Evolutionary conservation across 2,329 filamentous ascomycete species (phyloP), one percentile per base, ranked within the genome.

Genomic region (Fusarium sp.): DNA sequence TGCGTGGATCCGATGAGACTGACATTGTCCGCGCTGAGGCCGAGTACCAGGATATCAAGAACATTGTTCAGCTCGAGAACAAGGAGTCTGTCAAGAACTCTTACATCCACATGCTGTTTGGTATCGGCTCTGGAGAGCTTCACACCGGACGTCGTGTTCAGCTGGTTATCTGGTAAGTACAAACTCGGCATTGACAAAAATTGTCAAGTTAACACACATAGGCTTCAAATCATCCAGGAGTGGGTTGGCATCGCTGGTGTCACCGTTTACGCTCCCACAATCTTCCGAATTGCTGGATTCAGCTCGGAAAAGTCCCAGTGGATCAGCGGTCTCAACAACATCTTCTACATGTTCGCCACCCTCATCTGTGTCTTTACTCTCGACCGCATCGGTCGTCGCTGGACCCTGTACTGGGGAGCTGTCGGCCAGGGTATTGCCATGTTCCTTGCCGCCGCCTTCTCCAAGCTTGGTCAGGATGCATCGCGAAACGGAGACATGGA

Each of bases 341-440:
- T 87, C 49, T 84, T 85, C 42, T 87, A 86, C 73, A 86, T 90
- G 88, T 89, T 93, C 62, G 87, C 89, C 1, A 93, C 92, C 0
- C 83, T 93, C 12, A 87, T 93, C 63, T 92, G 90, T 65, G 91
- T 93, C 59, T 93, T 93, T 75, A 93, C 91, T 0, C 83, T 93
- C 0, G 92, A 93, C 75, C 86, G 88, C 0, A 92, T 94, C 62
- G 92, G 92, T 7, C 87, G 92, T 12, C 87, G 92, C 16, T 91
- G 90, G 89, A 93, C 91, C 0, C 81, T 93, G 1, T 93, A 91
- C 77, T 93, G 91, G 91, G 92, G 92, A 1, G 87, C 90, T 0
- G 84, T 88, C 0, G 90, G 85, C 0, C 91, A 92, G 72, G 91
- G 88, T 0, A 88, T 93, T 29, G 87, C 88, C 66, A 92, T 93